Conservation (phyloP, 2,329 filamentous ascomycete species). For the Fusarium keratoplasticum region DNA sequence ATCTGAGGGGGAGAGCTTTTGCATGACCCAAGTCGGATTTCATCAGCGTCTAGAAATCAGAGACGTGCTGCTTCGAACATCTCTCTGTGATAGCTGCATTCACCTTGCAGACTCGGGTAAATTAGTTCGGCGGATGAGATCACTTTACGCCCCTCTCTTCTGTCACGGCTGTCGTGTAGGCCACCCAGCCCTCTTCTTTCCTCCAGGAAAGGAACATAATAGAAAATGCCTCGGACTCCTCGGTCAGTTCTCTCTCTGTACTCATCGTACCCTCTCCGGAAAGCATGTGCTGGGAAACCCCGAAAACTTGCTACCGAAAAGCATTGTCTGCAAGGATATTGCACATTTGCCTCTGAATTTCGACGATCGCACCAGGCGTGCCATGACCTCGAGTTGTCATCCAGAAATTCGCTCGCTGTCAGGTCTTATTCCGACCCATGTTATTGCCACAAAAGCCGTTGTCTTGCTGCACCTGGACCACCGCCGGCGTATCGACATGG, state of each 20-base stretch:
- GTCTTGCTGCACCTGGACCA: not conserved
- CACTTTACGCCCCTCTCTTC: not conserved
- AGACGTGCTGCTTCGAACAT: not conserved
- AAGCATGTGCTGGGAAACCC: not conserved
- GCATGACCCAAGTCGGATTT: not conserved
- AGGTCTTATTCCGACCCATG: no score
- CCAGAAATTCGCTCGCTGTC: not conserved
- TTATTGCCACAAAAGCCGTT: not conserved
- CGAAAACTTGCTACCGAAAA: not conserved
- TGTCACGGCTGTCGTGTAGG: not conserved
- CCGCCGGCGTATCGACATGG: not conserved
- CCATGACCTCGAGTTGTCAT: not conserved
- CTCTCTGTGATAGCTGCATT: not conserved
- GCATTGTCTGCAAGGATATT: not conserved
- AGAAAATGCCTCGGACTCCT: not conserved
- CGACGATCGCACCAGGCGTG: not conserved
- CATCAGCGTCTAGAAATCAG: not conserved
- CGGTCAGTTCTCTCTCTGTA: not conserved
- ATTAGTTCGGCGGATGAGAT: not conserved
- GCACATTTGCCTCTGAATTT: not conserved
- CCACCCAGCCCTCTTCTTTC: constrained; percentile 9
- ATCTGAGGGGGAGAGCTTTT: not conserved
- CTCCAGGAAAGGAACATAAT: not conserved
- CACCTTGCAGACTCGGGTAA: not conserved
- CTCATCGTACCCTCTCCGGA: not conserved